A percentile compares a stretch with the other conserved stretches of the same genome.
Conservation (phyloP, 2,329 filamentous ascomycete species). For the Didymella pomorum region DNA sequence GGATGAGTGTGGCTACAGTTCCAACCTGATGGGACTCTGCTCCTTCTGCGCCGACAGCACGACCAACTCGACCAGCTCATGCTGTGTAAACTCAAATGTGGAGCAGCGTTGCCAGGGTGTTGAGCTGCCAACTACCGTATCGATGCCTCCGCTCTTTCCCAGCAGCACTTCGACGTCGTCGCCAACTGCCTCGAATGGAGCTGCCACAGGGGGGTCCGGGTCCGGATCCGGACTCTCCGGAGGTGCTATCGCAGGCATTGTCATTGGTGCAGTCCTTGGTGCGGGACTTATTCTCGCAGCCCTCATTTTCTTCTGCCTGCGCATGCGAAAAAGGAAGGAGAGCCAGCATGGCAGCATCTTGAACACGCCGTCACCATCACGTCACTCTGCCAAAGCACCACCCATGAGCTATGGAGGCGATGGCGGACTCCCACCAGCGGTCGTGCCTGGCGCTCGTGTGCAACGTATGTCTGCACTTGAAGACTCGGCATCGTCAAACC, state of each 20-base stretch:
- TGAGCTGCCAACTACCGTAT: conserved; percentile 74
- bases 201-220: conserved; percentile 44
- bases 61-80: conserved; percentile 91
- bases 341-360: conserved; percentile 78
- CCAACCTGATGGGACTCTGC: conserved; percentile 78
- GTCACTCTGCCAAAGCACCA: conserved; percentile 36
- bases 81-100: conserved; percentile 85
- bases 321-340: conserved; percentile 62
- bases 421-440: conserved; percentile 49
- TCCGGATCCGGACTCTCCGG: conserved; percentile 69
- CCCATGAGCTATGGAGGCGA: conserved; percentile 55
- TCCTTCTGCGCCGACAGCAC: conserved; percentile 85
- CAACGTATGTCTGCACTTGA: conserved; percentile 96
- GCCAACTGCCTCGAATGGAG: conserved; percentile 43
- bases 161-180: conserved; percentile 68
- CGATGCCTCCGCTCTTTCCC: conserved; percentile 65
- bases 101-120: conserved; percentile 77
- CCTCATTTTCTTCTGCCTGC: conserved; percentile 66
- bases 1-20: conserved; percentile 83
- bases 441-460: conserved; percentile 86
- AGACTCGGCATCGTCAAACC: conserved; percentile 65
- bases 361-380: conserved; percentile 83
- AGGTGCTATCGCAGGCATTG: conserved; percentile 91
- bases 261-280: conserved; percentile 79
- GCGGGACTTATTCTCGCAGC: conserved; percentile 73